phyloP scores from a whole-genome alignment of 305 asterid genomes.

The Fraxinus xanthoxyloides region DNA sequence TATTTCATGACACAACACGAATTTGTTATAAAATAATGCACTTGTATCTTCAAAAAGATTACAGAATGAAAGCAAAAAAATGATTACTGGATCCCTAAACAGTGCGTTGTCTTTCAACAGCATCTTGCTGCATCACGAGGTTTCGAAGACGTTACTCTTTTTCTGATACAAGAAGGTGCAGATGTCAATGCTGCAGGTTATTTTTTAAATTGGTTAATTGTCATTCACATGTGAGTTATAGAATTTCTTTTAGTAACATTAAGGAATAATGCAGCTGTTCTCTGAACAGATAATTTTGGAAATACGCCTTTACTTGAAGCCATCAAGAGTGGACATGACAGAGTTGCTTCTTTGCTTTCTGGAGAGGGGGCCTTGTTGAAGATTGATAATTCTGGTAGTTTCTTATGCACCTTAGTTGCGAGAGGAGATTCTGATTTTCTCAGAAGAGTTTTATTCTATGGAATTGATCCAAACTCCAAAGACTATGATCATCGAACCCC shows the following conservation, averaged over 20 bases:
- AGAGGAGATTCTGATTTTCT: constrained; percentile 79
- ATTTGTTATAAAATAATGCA: not conserved
- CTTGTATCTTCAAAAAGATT: constrained; percentile 1
- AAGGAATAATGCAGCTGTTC: not conserved
- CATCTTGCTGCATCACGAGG: constrained; percentile 93
- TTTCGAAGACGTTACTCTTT: constrained; percentile 56
- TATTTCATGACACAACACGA: not conserved
- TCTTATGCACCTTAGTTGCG: constrained; percentile 60
- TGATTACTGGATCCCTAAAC: not conserved
- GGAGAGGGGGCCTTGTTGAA: constrained; percentile 63
- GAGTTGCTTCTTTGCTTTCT: constrained; percentile 56
- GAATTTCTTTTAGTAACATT: not conserved
- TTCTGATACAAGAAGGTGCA: constrained; percentile 66
- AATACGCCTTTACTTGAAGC: constrained; percentile 79
- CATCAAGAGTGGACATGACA: constrained; percentile 72
- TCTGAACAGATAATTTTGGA: constrained; percentile 64
- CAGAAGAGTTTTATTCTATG: constrained; percentile 54
- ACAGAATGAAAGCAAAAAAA: not conserved
- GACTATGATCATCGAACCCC: constrained; percentile 75
- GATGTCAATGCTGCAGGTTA: constrained; percentile 66
- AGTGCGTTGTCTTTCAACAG: constrained; percentile 35
- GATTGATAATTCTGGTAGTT: constrained; percentile 63
- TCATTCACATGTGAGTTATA: not conserved
- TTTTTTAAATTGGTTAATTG: not conserved
- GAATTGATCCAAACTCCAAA: constrained; percentile 62